phyloP scores from a whole-genome alignment of 140 eudicot genomes.

The Cichorium intybus region DNA sequence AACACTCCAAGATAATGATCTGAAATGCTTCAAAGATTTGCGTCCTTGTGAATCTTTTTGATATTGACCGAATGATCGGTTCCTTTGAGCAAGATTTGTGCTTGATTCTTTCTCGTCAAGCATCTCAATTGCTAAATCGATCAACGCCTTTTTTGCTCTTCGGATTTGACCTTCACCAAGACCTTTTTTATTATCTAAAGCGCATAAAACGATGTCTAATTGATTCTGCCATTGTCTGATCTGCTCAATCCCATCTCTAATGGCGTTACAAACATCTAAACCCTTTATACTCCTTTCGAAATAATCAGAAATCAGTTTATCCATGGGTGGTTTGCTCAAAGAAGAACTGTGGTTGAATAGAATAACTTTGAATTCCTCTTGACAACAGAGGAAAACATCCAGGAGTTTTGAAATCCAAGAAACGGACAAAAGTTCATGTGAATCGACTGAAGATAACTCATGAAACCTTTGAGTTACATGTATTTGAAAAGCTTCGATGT shows the following conservation, averaged over 20 bases:
- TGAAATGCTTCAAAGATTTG: constrained; percentile 38
- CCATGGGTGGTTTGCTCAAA: constrained; percentile 49
- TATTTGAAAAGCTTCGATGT: constrained; percentile 49
- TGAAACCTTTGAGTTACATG: constrained; percentile 47
- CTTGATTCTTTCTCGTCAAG: constrained; percentile 70
- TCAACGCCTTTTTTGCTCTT: constrained; percentile 64
- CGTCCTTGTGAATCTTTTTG: constrained; percentile 35
- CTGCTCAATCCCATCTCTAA: constrained; percentile 75
- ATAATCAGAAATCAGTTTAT: constrained; percentile 42
- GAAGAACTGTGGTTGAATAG: constrained; percentile 27
- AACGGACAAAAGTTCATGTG: constrained; percentile 48
- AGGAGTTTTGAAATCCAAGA: constrained; percentile 60
- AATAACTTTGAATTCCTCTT: constrained; percentile 50
- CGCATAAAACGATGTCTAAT: constrained; percentile 70
- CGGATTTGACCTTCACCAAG: constrained; percentile 88
- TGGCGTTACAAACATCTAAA: constrained; percentile 78
- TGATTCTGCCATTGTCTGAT: constrained; percentile 69
- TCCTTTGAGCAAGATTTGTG: constrained; percentile 47
- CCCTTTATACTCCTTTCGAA: constrained; percentile 78
- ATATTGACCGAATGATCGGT: constrained; percentile 64
- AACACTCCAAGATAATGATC: constrained; percentile 83
- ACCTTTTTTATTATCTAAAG: constrained; percentile 53
- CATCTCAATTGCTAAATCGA: constrained; percentile 73
- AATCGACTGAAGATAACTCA: constrained; percentile 35
- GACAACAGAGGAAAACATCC: constrained; percentile 58